Conservation (phyloP, 2,329 filamentous ascomycete species). For the Fusarium penzigii region DNA sequence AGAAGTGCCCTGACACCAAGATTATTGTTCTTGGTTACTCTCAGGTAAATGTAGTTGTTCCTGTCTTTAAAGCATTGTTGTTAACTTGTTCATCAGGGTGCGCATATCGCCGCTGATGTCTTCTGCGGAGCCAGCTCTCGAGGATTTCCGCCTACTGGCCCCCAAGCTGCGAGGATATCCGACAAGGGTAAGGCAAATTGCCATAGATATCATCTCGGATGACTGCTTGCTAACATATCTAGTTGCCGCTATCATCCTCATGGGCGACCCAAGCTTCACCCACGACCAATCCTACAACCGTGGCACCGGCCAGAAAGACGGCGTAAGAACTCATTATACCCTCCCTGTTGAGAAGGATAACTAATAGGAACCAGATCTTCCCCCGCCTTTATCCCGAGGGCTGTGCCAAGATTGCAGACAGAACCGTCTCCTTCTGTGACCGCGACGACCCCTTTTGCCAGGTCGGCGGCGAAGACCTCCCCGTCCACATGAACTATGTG, state of each 20-base stretch:
- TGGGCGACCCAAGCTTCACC: slow-evolving; percentile 17
- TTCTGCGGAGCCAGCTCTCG: slow-evolving; percentile 16
- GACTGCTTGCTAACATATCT: background rate
- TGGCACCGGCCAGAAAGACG: slow-evolving; percentile 14
- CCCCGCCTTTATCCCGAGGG: slow-evolving; percentile 9
- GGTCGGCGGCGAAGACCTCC: slow-evolving; percentile 10
- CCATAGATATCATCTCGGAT: background rate
- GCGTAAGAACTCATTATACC: slow-evolving; percentile 8
- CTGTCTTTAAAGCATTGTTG: background rate
- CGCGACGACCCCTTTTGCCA: slow-evolving; percentile 18
- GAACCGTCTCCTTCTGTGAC: slow-evolving; percentile 21
- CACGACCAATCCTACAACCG: slow-evolving; percentile 12
- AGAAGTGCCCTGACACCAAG: slow-evolving; percentile 18
- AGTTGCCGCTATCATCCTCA: slow-evolving; percentile 9
- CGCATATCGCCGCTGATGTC: slow-evolving; percentile 10
- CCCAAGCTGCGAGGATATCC: background rate
- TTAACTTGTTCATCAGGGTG: slow-evolving; percentile 2
- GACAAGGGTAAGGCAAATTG: slow-evolving; percentile 3
- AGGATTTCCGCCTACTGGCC: slow-evolving; percentile 2
- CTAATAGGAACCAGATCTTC: slow-evolving; percentile 8
- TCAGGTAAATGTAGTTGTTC: slow-evolving; percentile 7
- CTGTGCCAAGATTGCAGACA: slow-evolving; percentile 8
- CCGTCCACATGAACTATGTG: slow-evolving; percentile 18
- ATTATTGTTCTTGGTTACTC: slow-evolving; percentile 26
- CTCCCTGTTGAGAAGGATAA: background rate